Evolutionary conservation across 169 alveolate species (phyloP).

Genomic region (Eimeria acervulina): DNA sequence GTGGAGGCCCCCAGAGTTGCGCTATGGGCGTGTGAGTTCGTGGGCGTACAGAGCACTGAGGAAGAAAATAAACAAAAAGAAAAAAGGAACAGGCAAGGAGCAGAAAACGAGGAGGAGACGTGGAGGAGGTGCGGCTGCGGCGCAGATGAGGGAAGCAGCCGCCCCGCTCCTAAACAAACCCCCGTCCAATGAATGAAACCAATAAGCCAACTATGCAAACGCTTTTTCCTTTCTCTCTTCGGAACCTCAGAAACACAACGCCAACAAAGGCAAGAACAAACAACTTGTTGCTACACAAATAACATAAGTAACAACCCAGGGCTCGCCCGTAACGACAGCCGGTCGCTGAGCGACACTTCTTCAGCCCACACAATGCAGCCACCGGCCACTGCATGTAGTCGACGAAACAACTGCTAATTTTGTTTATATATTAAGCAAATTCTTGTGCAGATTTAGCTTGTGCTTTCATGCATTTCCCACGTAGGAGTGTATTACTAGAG

Average conservation of each 20-base stretch:
- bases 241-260: not conserved
- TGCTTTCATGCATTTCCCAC: not conserved
- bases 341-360: not conserved
- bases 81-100: not conserved
- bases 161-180: slow-evolving; percentile 43
- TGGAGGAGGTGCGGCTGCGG: slow-evolving; percentile 43
- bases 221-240: not conserved
- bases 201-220: slow-evolving; percentile 14
- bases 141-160: slow-evolving; percentile 40
- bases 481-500: not conserved
- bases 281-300: not conserved
- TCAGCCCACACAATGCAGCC: not conserved
- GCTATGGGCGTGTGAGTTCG: not conserved
- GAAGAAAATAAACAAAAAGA: not conserved
- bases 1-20: slow-evolving; percentile 6
- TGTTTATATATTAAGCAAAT: not conserved
- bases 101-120: not conserved
- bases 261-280: not conserved
- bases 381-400: not conserved
- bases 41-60: not conserved
- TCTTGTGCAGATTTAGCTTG: not conserved
- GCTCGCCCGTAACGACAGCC: slow-evolving; percentile 2
- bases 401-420: not conserved
- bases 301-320: not conserved
- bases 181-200: not conserved